Base-by-base conservation (phyloP, 2,329 filamentous ascomycete genomes). In the Anisogramma anomala region DNA sequence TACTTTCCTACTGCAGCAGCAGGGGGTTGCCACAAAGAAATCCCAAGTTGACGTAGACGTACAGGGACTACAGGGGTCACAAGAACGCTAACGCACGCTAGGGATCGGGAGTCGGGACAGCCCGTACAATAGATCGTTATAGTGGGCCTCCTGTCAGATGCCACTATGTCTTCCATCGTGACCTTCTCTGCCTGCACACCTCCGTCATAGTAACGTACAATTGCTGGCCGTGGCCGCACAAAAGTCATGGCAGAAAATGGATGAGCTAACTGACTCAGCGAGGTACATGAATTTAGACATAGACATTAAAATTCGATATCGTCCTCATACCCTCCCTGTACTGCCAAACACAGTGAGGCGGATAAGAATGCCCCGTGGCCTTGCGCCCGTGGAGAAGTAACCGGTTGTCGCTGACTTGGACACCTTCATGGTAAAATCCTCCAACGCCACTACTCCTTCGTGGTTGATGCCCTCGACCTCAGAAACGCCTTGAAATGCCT, bases 261-360 rank as follows among this genome's bases (percentile, higher is more conserved):
- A 17, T 10, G 11, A 7, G 31, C 9, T 8, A 6, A 32, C 18
- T 27, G 15, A n/a, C n/a, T 9, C 9, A 23, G 27, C 30, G 14
- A 15, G 33, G 5, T 40, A 40, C 40, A 43, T 20, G 23, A 36
- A 36, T 36, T 26, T 22, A 25, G 32, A 33, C 43, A 32, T 43
- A 46, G 38, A 46, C 43, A 46, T 46, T 46, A 46, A 23, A 36
- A 43, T 22, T 8, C 40, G 41, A 33, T 46, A 46, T 39, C 40
- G 28, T 38, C 36, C 6, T 25, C n/a, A 33, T 10, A 23, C 19
- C 22, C 22, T 6, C 22, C 28, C 4, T 22, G 20, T 20, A 33
- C 32, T 39, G 20, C 14, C 9, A 23, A 32, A 19, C 14, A 38
- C 17, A 13, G 9, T 8, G 36, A 14, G 26, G 13, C 11, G 26